Base-by-base conservation (phyloP, 2,329 filamentous ascomycete genomes). In the Beauveria brongniartii region DNA sequence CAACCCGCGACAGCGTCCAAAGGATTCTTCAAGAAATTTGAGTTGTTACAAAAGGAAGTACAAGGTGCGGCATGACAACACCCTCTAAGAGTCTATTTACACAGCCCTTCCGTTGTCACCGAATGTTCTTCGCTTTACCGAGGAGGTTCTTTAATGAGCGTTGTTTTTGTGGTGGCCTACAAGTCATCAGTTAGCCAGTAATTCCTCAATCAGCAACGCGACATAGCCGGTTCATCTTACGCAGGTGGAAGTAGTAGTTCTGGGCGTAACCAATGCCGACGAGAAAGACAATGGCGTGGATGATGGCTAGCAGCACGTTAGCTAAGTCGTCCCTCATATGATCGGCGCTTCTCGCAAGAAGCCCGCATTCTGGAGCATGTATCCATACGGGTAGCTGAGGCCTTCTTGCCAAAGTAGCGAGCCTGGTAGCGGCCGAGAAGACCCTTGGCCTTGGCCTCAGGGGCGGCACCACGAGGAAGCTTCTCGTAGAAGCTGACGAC, bases 81-180 rank as follows among this genome's bases (percentile, higher is more conserved):
- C 71, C 67, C 67, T 71, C 67, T 70, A 69, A 61, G 67, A 70
- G 67, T 71, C 73, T 77, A 78, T 77, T 67, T 77, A 78, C 75
- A 78, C 71, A 69, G 65, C 69, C 69, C 56, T 52, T 63, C 52
- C 37, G 46, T 60, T 55, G 56, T 52, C 52, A 52, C 56, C 52
- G n/a, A 60, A 40, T 52, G 51, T 44, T 55, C 51, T 60, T 57
- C 61, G 66, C 64, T 62, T 60, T 66, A 64, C 59, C 68, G 63
- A 65, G 64, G 63, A 62, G 65, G 64, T 65, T 63, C 48, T 73
- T 81, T 95, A 99, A 84, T 99, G 94, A 71, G 91, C 90, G 79
- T 99, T 95, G 89, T 99, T 97, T 90, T 99, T 99, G 90, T 97
- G 93, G 86, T 99, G 93, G 72, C 94, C 94, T 99, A 30, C 5